Base-by-base conservation (phyloP, 352 stramenopile genomes). In the Phytophthora chlamydospora region DNA sequence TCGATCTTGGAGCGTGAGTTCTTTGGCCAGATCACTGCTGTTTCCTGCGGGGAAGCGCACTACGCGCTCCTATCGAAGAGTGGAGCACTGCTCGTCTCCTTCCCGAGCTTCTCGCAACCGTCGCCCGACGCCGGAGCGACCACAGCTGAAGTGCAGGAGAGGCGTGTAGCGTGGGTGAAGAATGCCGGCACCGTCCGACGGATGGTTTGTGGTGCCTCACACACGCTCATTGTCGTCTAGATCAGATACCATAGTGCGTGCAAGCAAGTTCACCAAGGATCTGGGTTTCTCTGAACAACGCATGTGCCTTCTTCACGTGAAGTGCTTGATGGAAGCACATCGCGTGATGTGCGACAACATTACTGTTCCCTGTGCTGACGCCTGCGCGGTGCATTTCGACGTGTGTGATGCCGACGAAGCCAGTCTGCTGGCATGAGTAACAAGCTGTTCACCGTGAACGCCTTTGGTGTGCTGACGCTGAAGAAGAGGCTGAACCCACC, bases 21-120 rank as follows among this genome's bases (percentile, higher is more conserved):
- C 11, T 64, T 68, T 14, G 60, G 38, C 4, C 51, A 72, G 21
- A 62, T 80, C 16, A 14, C 32, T 0, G 42, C 58, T n/a, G 61
- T 84, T n/a, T 79, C 75, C 1, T 80, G 72, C 41, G 75, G 75
- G 8, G 75, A 84, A 71, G 54, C 62, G n/a, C 69, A 84, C 32
- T 84, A 62, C 60, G 62, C 61, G 1, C 55, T 84, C 13, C 59
- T 78, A 27, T 42, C 65, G 5, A 62, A 59, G 38, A 53, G 29
- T 58, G 75, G 71, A 7, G 45, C 63, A 11, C 42, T 83, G 4
- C n/a, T 78, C 17, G n/a, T 69, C 14, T 81, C 69, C 0, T 60
- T 56, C 27, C 24, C 45, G 31, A 62, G 34, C 31, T 58, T 45
- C 27, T 62, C 43, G 0, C 35, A 66, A n/a, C 49, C 34, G 19